Percentiles rank a stretch among this genome's conserved stretches.
Conservation (phyloP, 2,329 filamentous ascomycete species). For the Ophioceras dolichostomum region DNA sequence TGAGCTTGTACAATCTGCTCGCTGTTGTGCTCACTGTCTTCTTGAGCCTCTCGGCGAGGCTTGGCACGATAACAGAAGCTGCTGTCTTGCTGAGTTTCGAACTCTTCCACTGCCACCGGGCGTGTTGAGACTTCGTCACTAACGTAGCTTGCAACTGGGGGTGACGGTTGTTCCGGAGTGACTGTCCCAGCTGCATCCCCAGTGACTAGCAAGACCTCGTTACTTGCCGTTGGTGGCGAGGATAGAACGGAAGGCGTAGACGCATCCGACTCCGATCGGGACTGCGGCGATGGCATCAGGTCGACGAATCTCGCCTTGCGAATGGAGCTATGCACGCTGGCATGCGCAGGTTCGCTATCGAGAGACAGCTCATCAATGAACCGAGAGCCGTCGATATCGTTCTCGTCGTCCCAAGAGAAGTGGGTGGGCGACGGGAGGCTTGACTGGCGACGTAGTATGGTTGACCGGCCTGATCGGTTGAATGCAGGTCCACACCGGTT, state of each 20-base stretch:
- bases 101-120: neutral
- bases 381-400: too few relatives aligned
- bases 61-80: constrained; percentile 20
- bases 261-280: too few relatives aligned
- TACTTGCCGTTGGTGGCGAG: neutral
- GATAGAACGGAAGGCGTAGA: neutral
- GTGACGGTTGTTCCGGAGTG: neutral
- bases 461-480: neutral
- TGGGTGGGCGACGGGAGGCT: neutral
- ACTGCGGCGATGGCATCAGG: too few relatives aligned
- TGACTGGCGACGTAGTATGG: neutral
- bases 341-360: too few relatives aligned
- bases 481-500: neutral
- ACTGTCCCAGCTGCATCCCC: neutral
- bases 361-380: too few relatives aligned
- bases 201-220: neutral
- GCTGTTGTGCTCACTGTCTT: neutral
- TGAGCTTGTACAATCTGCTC: neutral
- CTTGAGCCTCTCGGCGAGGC: constrained; percentile 1
- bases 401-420: neutral
- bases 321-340: too few relatives aligned
- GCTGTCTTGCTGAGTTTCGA: constrained; percentile 18
- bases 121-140: neutral
- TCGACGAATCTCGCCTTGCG: too few relatives aligned
- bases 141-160: neutral